Conservation (phyloP, 1,284 basidiomycete genomes). For the Trichosporon coremiiforme region DNA sequence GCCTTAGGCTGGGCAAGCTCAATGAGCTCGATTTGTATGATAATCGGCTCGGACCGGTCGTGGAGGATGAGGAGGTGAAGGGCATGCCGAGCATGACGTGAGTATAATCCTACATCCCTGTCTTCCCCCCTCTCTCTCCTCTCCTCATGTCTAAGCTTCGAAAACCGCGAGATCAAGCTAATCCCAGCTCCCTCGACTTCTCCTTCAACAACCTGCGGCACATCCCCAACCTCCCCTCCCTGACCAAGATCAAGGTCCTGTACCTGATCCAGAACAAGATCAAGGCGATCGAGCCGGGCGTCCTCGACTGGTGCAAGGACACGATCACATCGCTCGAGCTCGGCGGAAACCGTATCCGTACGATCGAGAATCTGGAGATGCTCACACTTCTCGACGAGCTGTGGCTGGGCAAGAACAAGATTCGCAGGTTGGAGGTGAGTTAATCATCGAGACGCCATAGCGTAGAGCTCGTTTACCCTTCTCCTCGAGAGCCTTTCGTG, state of each 20-base stretch:
- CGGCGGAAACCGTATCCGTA: conserved; percentile 87
- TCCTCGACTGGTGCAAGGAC: conserved; percentile 61
- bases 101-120: conserved; percentile 47
- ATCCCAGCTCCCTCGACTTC: conserved; percentile 74
- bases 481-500: no score
- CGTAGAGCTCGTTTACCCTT: no score
- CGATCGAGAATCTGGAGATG: conserved; percentile 85
- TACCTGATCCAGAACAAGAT: conserved; percentile 99
- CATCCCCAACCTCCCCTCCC: conserved; percentile 64
- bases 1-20: conserved; percentile 68
- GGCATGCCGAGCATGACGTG: conserved; percentile 68
- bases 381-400: conserved; percentile 83
- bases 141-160: no score
- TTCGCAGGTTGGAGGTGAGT: conserved; percentile 69
- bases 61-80: conserved; percentile 63
- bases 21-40: conserved; percentile 95
- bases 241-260: conserved; percentile 66
- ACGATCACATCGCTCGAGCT: conserved; percentile 82
- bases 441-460: no score
- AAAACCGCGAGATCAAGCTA: background rate
- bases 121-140: no score
- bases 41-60: conserved; percentile 80
- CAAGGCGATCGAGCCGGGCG: conserved; percentile 69
- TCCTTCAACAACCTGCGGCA: conserved; percentile 88
- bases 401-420: conserved; percentile 98